A percentile compares a stretch with the other conserved stretches of the same genome.
Evolutionary conservation across 1,284 basidiomycete species (phyloP).

Genomic region (Microbotryum intermedium): DNA sequence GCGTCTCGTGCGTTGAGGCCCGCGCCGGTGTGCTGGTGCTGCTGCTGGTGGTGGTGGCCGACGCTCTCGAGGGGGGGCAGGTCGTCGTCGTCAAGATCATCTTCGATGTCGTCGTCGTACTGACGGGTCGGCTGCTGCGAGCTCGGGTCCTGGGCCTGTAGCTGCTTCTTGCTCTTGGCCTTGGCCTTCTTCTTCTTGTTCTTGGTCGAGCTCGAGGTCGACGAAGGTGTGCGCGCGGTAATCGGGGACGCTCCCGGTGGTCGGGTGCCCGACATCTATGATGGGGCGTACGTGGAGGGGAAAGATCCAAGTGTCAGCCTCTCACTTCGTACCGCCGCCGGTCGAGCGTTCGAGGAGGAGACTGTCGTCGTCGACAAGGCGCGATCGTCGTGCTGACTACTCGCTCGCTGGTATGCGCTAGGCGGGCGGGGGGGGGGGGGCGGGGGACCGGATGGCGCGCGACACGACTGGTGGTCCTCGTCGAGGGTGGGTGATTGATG

Average conservation of each 20-base stretch:
- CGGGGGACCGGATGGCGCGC: background rate
- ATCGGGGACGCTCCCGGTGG: conserved; percentile 2
- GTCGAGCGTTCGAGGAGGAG: too few relatives aligned
- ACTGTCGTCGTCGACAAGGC: background rate
- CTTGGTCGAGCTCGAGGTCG: background rate
- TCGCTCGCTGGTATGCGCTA: background rate
- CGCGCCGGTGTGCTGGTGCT: background rate
- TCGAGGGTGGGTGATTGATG: too few relatives aligned
- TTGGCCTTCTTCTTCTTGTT: conserved; percentile 19
- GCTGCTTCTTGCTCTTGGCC: conserved; percentile 14
- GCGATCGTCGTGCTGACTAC: background rate
- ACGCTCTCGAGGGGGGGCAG: conserved; percentile 5
- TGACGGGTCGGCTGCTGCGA: background rate
- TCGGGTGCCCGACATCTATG: too few relatives aligned
- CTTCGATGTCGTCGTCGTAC: background rate
- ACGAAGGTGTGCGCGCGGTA: background rate
- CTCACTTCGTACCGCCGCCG: too few relatives aligned
- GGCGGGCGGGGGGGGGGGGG: background rate
- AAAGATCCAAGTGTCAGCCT: background rate
- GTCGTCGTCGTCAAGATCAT: conserved; percentile 9
- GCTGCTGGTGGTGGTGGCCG: conserved; percentile 4
- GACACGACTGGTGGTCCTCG: too few relatives aligned
- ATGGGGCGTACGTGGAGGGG: too few relatives aligned
- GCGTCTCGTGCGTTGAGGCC: background rate
- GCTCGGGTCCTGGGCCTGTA: conserved; percentile 11